phyloP scores from a whole-genome alignment of 2,329 filamentous ascomycete species.

The Xylariaceae sp. region DNA sequence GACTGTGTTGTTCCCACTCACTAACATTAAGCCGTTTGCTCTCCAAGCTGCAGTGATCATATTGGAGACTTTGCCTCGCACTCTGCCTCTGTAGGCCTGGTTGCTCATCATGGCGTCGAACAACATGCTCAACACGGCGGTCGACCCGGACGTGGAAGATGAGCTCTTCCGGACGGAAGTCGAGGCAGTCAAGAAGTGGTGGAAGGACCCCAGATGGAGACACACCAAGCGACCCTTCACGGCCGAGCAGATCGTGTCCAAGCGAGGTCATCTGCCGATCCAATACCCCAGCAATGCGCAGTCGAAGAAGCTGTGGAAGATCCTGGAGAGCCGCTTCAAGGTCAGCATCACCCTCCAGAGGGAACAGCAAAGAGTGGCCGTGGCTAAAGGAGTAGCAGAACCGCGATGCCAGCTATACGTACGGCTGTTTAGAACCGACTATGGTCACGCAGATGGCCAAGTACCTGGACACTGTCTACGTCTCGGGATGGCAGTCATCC shows the following conservation, averaged over 20 bases:
- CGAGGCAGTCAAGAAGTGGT: constrained; percentile 86
- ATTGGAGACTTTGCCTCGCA: too few species aligned
- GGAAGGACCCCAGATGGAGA: constrained; percentile 85
- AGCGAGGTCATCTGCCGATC: constrained; percentile 84
- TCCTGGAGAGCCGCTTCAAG: constrained; percentile 79
- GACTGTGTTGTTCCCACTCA: too few species aligned
- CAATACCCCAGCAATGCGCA: constrained; percentile 84
- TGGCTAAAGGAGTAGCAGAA: constrained; percentile 42
- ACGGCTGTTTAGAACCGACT: constrained; percentile 93
- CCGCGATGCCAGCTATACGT: constrained; percentile 84
- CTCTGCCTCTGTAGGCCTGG: background rate
- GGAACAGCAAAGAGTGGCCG: background rate
- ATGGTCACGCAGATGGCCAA: constrained; percentile 99
- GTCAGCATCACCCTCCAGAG: constrained; percentile 37
- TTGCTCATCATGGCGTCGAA: constrained; percentile 46
- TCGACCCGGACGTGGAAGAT: constrained; percentile 51
- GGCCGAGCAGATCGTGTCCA: constrained; percentile 92
- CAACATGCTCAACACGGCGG: constrained; percentile 53
- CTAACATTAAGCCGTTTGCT: too few species aligned
- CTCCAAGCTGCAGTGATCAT: too few species aligned
- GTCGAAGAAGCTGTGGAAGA: constrained; percentile 91
- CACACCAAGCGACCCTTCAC: constrained; percentile 90
- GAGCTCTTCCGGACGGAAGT: constrained; percentile 75
- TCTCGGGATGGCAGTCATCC: constrained; percentile 97
- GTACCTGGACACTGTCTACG: constrained; percentile 96